Percentiles rank a stretch among this genome's conserved stretches.
These are phyloP conservation scores for Pisolithus tinctorius DNA, from an alignment of 768 basidiomycete species.

Conservation along the genomic window DNA sequence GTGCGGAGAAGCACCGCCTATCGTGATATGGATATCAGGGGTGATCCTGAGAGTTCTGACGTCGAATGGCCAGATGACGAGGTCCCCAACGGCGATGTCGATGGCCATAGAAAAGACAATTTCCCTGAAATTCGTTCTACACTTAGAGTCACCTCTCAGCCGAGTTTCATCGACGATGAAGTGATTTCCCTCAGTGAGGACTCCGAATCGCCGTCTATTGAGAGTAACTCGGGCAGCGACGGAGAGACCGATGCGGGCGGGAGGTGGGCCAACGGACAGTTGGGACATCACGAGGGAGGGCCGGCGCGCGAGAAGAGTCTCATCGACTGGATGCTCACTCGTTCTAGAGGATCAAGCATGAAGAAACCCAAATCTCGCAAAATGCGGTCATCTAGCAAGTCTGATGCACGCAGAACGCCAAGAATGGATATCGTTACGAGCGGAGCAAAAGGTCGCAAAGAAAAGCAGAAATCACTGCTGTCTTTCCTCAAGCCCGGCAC, in stretches of 20 bases:
- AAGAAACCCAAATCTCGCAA: constrained; percentile 14
- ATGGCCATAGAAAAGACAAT: constrained; percentile 1
- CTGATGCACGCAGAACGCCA: constrained; percentile 5
- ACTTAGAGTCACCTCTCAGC: constrained; percentile 11
- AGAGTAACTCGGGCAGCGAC: constrained; percentile 8
- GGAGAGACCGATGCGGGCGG: constrained; percentile 27
- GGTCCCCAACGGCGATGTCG: not conserved
- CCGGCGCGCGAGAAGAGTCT: constrained; percentile 37
- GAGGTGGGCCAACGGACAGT: constrained; percentile 28
- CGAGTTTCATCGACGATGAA: constrained; percentile 3
- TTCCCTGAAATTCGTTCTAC: constrained; percentile 12
- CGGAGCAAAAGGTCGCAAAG: constrained; percentile 28
- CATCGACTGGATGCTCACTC: constrained; percentile 65
- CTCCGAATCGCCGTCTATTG: constrained; percentile 8
- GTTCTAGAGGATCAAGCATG: constrained; percentile 24
- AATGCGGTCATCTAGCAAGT: constrained; percentile 7
- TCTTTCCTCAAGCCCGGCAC: constrained; percentile 22
- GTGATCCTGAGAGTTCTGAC: constrained; percentile 60
- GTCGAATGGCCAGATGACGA: constrained; percentile 15
- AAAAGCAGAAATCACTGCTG: constrained; percentile 34
- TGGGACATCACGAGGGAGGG: constrained; percentile 19
- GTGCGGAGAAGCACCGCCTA: constrained; percentile 29
- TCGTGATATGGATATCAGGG: constrained; percentile 40
- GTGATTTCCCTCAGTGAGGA: constrained; percentile 20
- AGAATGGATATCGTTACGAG: constrained; percentile 33